Conservation (phyloP, 768 basidiomycete genomes). For the Boletellus emodensis region DNA sequence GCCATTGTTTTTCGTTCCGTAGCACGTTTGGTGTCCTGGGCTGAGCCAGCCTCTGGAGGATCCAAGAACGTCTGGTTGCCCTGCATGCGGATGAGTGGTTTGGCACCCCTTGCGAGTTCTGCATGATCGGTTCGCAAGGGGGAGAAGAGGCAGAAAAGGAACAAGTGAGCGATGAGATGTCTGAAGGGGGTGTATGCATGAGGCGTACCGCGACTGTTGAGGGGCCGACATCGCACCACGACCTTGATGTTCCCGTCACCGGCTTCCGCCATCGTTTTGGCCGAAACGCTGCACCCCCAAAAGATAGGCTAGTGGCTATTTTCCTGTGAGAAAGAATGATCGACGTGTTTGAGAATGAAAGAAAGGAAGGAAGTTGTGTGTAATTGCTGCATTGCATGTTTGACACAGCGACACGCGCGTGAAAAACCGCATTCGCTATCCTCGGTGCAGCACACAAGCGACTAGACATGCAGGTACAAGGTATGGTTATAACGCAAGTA, state of each 20-base stretch:
- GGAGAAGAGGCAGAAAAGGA: background rate
- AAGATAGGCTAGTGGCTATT: constrained; percentile 8
- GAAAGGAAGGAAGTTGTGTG: constrained; percentile 4
- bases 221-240: constrained; percentile 92
- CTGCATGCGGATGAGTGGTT: constrained; percentile 90
- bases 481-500: background rate
- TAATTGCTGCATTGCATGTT: constrained; percentile 11
- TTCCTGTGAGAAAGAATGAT: constrained; percentile 12
- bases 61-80: constrained; percentile 91
- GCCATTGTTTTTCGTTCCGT: constrained; percentile 86
- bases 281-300: constrained; percentile 15
- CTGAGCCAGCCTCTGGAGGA: constrained; percentile 75
- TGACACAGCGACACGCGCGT: constrained; percentile 15
- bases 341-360: constrained; percentile 1
- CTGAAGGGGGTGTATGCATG: background rate
- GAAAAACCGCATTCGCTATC: constrained; percentile 12
- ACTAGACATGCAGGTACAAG: background rate
- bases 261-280: constrained; percentile 58
- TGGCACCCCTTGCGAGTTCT: constrained; percentile 94
- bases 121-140: constrained; percentile 10
- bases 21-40: constrained; percentile 71
- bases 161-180: constrained; percentile 1
- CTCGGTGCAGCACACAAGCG: no score
- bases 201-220: constrained; percentile 85
- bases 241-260: constrained; percentile 91